These are phyloP conservation scores for Graphiopsis chlorocephala DNA, from an alignment of 2,329 filamentous ascomycete genomes.

Conservation along the genomic window DNA sequence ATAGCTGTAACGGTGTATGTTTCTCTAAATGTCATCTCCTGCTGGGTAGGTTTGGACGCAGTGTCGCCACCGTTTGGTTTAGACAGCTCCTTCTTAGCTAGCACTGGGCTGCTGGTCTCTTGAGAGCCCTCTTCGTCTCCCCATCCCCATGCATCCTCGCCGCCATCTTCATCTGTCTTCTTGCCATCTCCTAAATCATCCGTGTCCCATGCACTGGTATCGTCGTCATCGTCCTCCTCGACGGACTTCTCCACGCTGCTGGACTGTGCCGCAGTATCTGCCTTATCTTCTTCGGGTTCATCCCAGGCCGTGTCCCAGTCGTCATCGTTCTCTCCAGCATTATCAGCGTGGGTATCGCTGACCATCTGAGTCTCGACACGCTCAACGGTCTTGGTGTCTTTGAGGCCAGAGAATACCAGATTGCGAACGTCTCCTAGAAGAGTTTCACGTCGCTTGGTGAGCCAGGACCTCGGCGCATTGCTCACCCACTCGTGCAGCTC, in stretches of 20 bases:
- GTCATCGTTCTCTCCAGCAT: slow-evolving; percentile 43
- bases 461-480: slow-evolving; percentile 78
- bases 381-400: slow-evolving; percentile 69
- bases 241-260: slow-evolving; percentile 22
- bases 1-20: slow-evolving; percentile 86
- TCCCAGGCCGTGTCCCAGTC: slow-evolving; percentile 84
- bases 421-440: slow-evolving; percentile 72
- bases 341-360: slow-evolving; percentile 59
- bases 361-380: slow-evolving; percentile 81
- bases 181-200: slow-evolving; percentile 38
- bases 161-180: slow-evolving; percentile 19
- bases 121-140: slow-evolving; percentile 59
- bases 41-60: slow-evolving; percentile 27
- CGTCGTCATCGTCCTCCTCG: slow-evolving; percentile 44
- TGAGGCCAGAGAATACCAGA: slow-evolving; percentile 66
- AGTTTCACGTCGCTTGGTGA: slow-evolving; percentile 76
- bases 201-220: slow-evolving; percentile 49
- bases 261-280: not conserved
- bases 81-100: slow-evolving; percentile 31
- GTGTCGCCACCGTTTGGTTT: slow-evolving; percentile 32
- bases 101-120: slow-evolving; percentile 24
- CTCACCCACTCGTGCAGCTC: slow-evolving; percentile 77
- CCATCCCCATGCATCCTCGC: slow-evolving; percentile 77
- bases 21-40: slow-evolving; percentile 69
- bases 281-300: slow-evolving; percentile 53